Base-by-base conservation (phyloP, 1,284 basidiomycete genomes). In the Porodaedalea pini region DNA sequence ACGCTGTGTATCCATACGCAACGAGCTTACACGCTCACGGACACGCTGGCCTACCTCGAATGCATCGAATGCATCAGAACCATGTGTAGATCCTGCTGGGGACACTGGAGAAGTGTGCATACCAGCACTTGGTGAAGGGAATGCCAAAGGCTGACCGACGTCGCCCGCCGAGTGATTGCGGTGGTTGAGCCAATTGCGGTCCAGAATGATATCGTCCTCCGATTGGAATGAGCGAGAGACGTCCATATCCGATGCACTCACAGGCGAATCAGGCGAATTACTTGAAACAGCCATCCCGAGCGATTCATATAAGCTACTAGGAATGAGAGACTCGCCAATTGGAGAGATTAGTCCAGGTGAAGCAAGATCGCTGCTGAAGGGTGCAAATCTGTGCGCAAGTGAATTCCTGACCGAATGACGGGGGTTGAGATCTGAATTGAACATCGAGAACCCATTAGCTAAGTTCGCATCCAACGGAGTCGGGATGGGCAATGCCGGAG, bases 261-360 rank as follows among this genome's bases (percentile, higher is more conserved):
- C 45, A 27, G 61, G 47, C 27, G 65, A 65, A 6, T 44, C 31
- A 40, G 48, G 48, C 17, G 58, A 48, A 6, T 29, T 29, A 13
- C 15, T 37, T 25, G 39, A 29, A 25, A 23, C n/a, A 23, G 31
- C 25, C 40, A 52, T 62, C 57, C 86, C 82, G 11, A 87, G 70
- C 15, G 84, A 80, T 48, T 75, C 74, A 63, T 85, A 81, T 41
- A 86, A 72, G 62, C 78, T 77, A 49, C 76, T 77, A 31, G 83
- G 80, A 58, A 88, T 81, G 55, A 81, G 71, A n/a, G 77, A 77
- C 52, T 79, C 71, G 4, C 77, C 74, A 11, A 74, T 72, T 3
- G 77, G 77, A 23, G 75, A 74, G 15, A 73, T 52, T 65, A 83
- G 83, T 32, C 54, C 54, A 21, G 71, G 66, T 19, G 71, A 68